A percentile compares a stretch with the other conserved stretches of the same genome.
These are phyloP conservation scores for Raffaelea albimanens DNA, from an alignment of 2,329 filamentous ascomycete species.

Conservation along the genomic window DNA sequence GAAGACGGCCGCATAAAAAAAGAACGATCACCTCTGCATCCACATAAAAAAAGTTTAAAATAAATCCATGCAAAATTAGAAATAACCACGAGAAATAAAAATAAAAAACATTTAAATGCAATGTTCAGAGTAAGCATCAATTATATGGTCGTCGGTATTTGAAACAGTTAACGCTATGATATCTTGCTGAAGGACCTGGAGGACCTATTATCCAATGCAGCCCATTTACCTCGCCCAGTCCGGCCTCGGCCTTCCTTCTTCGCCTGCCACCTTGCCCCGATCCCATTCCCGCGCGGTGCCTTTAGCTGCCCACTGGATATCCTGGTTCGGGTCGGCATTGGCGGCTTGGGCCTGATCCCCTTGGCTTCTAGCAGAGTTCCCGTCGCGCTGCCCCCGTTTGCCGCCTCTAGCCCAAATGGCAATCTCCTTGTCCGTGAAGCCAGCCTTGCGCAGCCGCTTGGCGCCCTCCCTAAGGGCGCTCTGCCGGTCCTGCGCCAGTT, in stretches of 20 bases:
- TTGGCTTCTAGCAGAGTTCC: too few relatives aligned
- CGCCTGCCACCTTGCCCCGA: slow-evolving; percentile 33
- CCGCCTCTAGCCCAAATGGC: slow-evolving; percentile 59
- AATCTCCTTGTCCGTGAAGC: slow-evolving; percentile 67
- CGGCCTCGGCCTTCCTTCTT: slow-evolving; percentile 11
- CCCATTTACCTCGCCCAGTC: slow-evolving; percentile 9
- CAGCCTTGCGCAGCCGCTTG: slow-evolving; percentile 49
- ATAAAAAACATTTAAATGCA: background rate
- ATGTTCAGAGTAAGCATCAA: too few relatives aligned
- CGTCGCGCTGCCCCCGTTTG: too few relatives aligned
- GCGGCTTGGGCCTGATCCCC: too few relatives aligned
- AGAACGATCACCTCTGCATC: too few relatives aligned
- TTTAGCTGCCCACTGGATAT: slow-evolving; percentile 62
- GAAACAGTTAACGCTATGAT: too few relatives aligned
- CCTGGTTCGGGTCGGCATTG: slow-evolving; percentile 24
- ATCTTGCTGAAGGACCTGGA: too few relatives aligned
- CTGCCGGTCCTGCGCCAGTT: slow-evolving; percentile 50
- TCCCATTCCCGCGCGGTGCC: slow-evolving; percentile 59
- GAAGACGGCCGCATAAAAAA: too few relatives aligned
- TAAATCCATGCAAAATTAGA: background rate
- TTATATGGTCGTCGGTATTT: too few relatives aligned
- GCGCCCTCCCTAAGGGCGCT: slow-evolving; percentile 66
- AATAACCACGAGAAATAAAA: background rate
- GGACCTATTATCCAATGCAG: too few relatives aligned
- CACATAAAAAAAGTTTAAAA: too few relatives aligned